phyloP scores from a whole-genome alignment of 352 stramenopile species.

The Pythium brachiatum region DNA sequence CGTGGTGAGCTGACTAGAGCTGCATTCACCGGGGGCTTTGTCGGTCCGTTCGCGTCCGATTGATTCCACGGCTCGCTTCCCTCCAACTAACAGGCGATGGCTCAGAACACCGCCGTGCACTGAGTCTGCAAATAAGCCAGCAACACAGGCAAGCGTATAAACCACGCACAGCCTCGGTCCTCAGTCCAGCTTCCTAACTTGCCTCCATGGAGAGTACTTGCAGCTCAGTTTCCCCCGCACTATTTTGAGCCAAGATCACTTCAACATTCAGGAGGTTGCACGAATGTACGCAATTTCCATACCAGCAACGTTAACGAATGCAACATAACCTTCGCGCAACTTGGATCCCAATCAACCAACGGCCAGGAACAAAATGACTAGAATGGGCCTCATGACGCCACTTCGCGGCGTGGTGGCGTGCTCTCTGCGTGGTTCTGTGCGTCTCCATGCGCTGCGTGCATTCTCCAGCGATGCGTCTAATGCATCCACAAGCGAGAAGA shows the following conservation, averaged over 20 bases:
- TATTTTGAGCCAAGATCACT: not conserved
- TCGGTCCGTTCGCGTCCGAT: not conserved
- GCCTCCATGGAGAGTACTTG: no score
- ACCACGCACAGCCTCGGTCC: not conserved
- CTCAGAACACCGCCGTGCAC: not conserved
- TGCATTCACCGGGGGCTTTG: not conserved
- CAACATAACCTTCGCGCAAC: not conserved
- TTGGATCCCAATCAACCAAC: not conserved
- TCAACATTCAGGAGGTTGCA: not conserved
- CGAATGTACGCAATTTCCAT: not conserved
- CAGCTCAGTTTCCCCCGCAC: no score
- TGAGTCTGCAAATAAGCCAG: not conserved
- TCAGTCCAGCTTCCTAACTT: no score
- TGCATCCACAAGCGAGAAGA: slow-evolving; percentile 4
- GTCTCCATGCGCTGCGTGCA: not conserved
- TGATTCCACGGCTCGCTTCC: not conserved
- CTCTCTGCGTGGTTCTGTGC: not conserved
- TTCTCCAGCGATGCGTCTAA: slow-evolving; percentile 1
- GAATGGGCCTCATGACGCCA: slow-evolving; percentile 5
- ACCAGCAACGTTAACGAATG: not conserved
- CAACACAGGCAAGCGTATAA: not conserved
- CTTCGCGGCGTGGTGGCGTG: slow-evolving; percentile 3
- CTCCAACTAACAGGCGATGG: not conserved
- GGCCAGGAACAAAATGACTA: not conserved
- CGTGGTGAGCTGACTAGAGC: not conserved